Evolutionary conservation across 345 rosid genomes (phyloP), one percentile per base, ranked within the genome.

Genomic region (Physaria fendleri): DNA sequence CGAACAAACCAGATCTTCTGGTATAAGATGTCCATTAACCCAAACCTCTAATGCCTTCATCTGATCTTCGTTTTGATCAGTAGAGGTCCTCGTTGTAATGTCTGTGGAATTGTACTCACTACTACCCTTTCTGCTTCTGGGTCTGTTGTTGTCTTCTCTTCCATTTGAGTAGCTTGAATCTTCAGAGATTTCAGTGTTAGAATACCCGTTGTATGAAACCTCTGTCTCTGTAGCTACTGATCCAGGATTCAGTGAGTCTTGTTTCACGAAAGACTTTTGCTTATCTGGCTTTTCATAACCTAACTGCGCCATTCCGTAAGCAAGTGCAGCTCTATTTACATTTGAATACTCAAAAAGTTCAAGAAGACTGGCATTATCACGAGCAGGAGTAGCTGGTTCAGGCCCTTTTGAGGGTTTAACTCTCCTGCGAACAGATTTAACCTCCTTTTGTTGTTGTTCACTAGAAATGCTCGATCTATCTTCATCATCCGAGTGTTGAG

Each of bases 1-100:
- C 41, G 72, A 77, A 65, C 77, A 74, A 28, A 83, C 77, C 24
- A 71, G 25, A 25, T 50, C 64, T 21, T 79, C 79, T 0, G 85
- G 80, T 64, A 88, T 75, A 29, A 40, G 66, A 66, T 76, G 83
- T 49, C 86, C 90, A 22, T 85, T 83, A 2, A 88, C 78, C 13
- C 74, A 76, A 37, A 87, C 85, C 50, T 72, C 64, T 29, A 51
- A 32, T 56, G 20, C 32, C 60, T 64, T 47, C 50, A 38, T 68
- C 45, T 52, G 47, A 11, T 75, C 77, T 41, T 24, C 62, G 18
- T 21, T 61, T 45, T 61, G 76, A 45, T 76, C 75, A 24, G 45
- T 64, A 35, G 79, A 65, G 35, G 83, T 68, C 61, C 68, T 73
- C 56, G 69, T 82, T 38, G 75, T 66, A 33, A 71, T 46, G 67